Evolutionary conservation across 306 rosid genomes (phyloP), one percentile per base, ranked within the genome.

Genomic region (Casuarina cunninghamiana): DNA sequence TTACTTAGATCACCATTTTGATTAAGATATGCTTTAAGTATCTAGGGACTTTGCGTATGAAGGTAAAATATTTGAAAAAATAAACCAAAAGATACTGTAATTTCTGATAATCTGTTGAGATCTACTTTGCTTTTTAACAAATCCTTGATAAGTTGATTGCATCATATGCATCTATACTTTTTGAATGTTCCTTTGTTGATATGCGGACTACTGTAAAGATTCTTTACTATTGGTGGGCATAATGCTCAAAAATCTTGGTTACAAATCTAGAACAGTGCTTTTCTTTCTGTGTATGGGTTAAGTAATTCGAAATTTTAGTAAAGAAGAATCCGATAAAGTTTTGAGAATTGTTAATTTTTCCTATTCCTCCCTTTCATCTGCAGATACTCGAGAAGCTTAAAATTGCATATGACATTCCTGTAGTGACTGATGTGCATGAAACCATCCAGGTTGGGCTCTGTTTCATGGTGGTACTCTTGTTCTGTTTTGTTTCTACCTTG

Each of bases 321-420:
- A 35, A 35, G 41, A 12, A 12, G 49, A 21, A 21, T 0, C 69
- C 69, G 6, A 13, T 15, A 41, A 39, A 66, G 16, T 66, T 66
- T 3, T 43, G 10, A 61, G 16, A 66, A 4, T 41, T n/a, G 15
- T 66, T 16, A 58, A 17, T 75, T 3, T 12, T 72, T 72, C 10
- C 10, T 41, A 2, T 17, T 76, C 65, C 65, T 68, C 37, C 17
- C 3, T 75, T 26, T 43, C 79, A 11, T 37, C 77, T 69, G 77
- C 90, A 95, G 97, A 91, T 93, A 79, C 97, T 95, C 37, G 99
- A 93, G 87, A 95, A 95, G 91, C 94, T 84, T 84, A 93, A 95
- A 88, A 46, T 90, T 76, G 93, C 97, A 5, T 95, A 91, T 44
- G 97, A 93, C 87, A 48, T 95, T 74, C 99, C 97, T 66, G 76